Evolutionary conservation across 1,284 basidiomycete genomes (phyloP), one percentile per base, ranked within the genome.

Genomic region (Tilletia indica): DNA sequence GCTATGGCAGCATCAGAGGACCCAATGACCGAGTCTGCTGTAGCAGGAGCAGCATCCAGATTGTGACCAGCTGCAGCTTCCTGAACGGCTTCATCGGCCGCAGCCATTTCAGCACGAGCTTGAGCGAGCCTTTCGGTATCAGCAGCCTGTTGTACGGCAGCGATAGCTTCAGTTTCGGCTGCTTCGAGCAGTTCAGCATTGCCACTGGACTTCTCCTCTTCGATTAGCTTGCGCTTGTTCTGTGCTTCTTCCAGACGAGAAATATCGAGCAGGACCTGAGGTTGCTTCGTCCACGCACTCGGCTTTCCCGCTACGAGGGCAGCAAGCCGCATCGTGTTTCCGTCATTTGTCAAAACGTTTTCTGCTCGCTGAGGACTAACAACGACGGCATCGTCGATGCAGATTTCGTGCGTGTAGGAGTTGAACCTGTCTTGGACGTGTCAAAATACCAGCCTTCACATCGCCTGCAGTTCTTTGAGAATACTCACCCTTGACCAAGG

Each of bases 221-320:
- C 42, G 42, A 45, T 66, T 6, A 9, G 6, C 8, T 36, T n/a
- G 4, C 63, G 63, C 19, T 66, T 36, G 5, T 66, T 6, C 6
- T 31, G n/a, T 5, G 63, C 63, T 38, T n/a, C 31, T 16, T 39
- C 45, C 11, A 68, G 45, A 5, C 16, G 39, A 34, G 38, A 19
- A n/a, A 49, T 36, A 19, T 68, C 42, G 31, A 68, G 67, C 4
- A 68, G 67, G 16, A 68, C 49, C 34, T 68, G 42, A 25, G 48
- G 45, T 42, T 68, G 67, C 49, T 68, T 68, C n/a, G 67, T 68
- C 67, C 67, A 68, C 19, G n/a, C 42, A 48, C 67, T 68, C n/a
- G 67, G 47, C 14, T 48, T 47, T 12, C 67, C 67, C 19, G 51
- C 45, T 2, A 68, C 42, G 11, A 51, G 38, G 47, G 67, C 67